Base-by-base conservation (phyloP, 768 basidiomycete species). In the Chalciporus piperatus region DNA sequence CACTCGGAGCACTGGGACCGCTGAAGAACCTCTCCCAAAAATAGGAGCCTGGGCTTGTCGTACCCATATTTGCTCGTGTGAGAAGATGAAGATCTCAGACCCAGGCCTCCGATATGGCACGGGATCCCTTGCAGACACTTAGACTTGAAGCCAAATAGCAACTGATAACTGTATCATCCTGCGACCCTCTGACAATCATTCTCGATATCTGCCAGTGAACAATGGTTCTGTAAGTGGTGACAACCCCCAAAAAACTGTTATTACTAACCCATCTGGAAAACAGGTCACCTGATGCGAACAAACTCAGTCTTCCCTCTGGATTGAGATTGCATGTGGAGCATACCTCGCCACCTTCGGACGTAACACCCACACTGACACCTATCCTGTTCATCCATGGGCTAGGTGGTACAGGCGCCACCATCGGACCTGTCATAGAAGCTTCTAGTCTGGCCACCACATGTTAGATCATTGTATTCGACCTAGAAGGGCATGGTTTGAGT, bases 401-500 rank as follows among this genome's bases (percentile, higher is more conserved):
- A 43, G 46, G 48, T 35, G 48, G 46, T 6, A 37, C 41, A 1
- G 14, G 51, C 30, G 59, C 50, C 30, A 53, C 38, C 23, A 42
- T 50, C 37, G 30, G 48, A 44, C 52, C 46, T 43, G 39, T 48
- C 23, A 49, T 52, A 48, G 58, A 54, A 47, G 48, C 47, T 9
- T 51, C 52, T 41, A 25, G 52, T 19, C 45, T 51, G 12, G 27
- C 43, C 14, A 38, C 40, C 27, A 48, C 47, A 55, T 55, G 49
- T 61, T 51, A 52, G 19, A 43, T 47, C 2, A 49, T 61, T 52
- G 57, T 48, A 62, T 58, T 52, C 16, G 50, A 45, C 41, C 33
- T 41, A 6, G 41, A 60, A 39, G 33, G 45, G 16, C 38, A 52
- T n/a, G 38, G 54, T 4, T 45, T 52, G 51, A 53, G 46, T 33